These are phyloP conservation scores for Neurospora discreta DNA, from an alignment of 495 filamentous ascomycete genomes.

Conservation along the genomic window DNA sequence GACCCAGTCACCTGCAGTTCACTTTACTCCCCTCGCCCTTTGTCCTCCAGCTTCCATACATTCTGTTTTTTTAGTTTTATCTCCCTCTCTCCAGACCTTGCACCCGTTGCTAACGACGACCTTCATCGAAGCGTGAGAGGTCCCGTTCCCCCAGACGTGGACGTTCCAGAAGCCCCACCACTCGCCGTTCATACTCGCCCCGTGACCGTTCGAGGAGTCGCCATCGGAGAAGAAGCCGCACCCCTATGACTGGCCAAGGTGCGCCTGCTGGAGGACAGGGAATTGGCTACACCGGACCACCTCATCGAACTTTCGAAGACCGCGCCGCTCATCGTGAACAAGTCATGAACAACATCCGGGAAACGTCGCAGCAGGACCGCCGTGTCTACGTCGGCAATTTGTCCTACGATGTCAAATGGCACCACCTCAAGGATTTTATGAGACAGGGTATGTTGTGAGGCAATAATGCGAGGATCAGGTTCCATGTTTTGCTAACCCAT, in stretches of 20 bases:
- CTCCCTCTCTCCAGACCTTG: neutral
- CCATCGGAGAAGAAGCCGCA: constrained; percentile 57
- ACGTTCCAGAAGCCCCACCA: constrained; percentile 40
- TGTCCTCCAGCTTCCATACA: neutral
- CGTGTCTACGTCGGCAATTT: constrained; percentile 99
- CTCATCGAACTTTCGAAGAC: constrained; percentile 70
- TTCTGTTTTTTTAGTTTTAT: neutral
- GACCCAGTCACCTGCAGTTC: neutral
- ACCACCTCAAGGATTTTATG: constrained; percentile 99
- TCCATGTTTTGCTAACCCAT: constrained; percentile 10
- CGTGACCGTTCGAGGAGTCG: constrained; percentile 84
- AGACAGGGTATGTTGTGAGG: constrained; percentile 71
- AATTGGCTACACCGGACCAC: constrained; percentile 48
- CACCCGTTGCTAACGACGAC: constrained; percentile 24
- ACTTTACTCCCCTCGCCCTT: neutral
- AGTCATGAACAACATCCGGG: constrained; percentile 89
- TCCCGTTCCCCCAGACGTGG: constrained; percentile 88
- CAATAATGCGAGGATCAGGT: neutral
- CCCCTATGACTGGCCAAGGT: constrained; percentile 72
- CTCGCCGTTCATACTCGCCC: constrained; percentile 83
- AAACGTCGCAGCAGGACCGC: constrained; percentile 94
- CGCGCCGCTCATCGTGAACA: constrained; percentile 76
- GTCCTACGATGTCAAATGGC: constrained; percentile 99
- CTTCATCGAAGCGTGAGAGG: constrained; percentile 68
- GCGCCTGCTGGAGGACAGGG: constrained; percentile 52